phyloP scores from a whole-genome alignment of 371 early-diverging fungal genomes.

The Coemansia sp. region DNA sequence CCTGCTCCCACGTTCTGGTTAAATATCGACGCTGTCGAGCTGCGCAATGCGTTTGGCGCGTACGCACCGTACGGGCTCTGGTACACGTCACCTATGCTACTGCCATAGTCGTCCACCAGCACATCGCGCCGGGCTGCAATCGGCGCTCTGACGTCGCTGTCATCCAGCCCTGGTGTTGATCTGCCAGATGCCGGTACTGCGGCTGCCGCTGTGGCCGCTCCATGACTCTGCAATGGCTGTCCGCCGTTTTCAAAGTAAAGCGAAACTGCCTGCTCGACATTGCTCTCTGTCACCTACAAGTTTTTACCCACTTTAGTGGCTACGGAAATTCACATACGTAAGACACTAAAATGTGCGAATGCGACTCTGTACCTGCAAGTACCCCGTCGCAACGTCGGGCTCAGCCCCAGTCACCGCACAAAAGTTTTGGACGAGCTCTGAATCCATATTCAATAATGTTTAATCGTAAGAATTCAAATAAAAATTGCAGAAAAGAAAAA shows the following conservation, averaged over 20 bases:
- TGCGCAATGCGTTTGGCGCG: not conserved
- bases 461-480: constrained; percentile 3
- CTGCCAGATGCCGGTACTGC: not conserved
- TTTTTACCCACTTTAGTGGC: not conserved
- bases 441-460: constrained; percentile 25
- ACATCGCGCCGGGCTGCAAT: constrained; percentile 76
- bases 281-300: constrained; percentile 48
- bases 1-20: constrained; percentile 17
- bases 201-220: constrained; percentile 4
- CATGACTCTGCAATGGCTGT: constrained; percentile 48
- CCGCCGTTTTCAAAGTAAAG: constrained; percentile 68
- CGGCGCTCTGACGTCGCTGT: constrained; percentile 66
- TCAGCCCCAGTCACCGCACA: constrained; percentile 64
- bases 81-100: constrained; percentile 6
- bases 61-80: constrained; percentile 1
- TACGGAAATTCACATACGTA: not conserved
- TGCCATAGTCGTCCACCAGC: constrained; percentile 57
- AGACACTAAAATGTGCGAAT: not conserved
- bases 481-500: constrained; percentile 3
- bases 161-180: constrained; percentile 1
- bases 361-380: constrained; percentile 56
- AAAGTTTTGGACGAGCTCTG: constrained; percentile 57
- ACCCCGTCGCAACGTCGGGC: constrained; percentile 60
- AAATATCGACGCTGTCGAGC: constrained; percentile 35
- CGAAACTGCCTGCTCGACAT: constrained; percentile 63